Percentiles rank a stretch among this genome's conserved stretches.
Evolutionary conservation across 495 filamentous ascomycete genomes (phyloP).

Genomic region (Annulohypoxylon maeteangense): DNA sequence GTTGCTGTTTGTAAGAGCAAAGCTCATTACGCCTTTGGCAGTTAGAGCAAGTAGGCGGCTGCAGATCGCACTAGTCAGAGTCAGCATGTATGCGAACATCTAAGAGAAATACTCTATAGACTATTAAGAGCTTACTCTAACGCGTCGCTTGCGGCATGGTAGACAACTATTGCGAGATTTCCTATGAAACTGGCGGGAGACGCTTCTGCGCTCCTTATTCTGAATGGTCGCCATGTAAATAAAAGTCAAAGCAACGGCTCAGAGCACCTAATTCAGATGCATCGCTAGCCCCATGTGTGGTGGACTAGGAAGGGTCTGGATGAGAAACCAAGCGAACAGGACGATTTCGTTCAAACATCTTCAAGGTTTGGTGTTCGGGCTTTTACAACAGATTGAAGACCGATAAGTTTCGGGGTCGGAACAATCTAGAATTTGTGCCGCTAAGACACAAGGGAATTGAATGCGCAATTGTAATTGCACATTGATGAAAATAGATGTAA

Average conservation of each 20-base stretch:
- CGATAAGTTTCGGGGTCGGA: neutral
- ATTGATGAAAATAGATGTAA: neutral
- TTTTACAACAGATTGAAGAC: neutral
- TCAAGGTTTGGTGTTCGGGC: neutral
- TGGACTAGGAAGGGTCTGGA: neutral
- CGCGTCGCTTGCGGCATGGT: conserved; percentile 41
- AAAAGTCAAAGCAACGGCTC: neutral
- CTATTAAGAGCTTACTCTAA: conserved; percentile 38
- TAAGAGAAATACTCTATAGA: too few species aligned
- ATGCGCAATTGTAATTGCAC: neutral
- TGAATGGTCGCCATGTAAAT: neutral
- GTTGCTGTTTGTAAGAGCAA: conserved; percentile 31
- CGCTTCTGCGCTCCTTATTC: conserved; percentile 14
- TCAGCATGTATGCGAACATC: neutral
- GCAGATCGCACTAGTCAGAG: conserved; percentile 34
- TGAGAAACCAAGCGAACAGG: neutral
- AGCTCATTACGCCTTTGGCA: conserved; percentile 40
- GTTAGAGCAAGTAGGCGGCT: conserved; percentile 37
- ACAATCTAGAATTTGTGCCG: neutral
- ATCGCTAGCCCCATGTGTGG: neutral
- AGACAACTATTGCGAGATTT: conserved; percentile 44
- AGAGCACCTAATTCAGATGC: neutral
- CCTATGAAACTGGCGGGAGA: conserved; percentile 35
- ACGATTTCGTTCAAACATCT: conserved; percentile 1
- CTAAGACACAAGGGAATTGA: neutral